Base-by-base conservation (phyloP, 495 filamentous ascomycete genomes). In the Xylaria intraflava region DNA sequence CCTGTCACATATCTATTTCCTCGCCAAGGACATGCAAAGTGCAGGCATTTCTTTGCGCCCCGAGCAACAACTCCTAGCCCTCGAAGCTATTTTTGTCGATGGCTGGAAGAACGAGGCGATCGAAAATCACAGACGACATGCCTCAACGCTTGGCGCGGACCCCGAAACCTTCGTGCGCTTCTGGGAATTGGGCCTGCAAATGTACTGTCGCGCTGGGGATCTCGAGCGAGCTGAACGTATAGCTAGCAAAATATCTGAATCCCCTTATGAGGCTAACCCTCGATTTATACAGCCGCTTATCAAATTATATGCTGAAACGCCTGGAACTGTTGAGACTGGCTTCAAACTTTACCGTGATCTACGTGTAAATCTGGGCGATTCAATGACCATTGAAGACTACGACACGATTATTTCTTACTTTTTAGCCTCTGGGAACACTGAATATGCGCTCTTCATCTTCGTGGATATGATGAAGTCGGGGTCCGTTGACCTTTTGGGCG, bases 391-490 rank as follows among this genome's bases (percentile, higher is more conserved):
- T 72, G 72, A 82, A 19, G 87, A 92, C 64, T 92, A 89, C 60
- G 88, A 90, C 65, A 70, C 72, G 29, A 67, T 92, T 20, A 82
- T 78, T 46, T 78, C 80, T 35, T 72, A 74, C 33, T 83, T 90
- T 56, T 69, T 92, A 8, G 71, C 77, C 5, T 73, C 78, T 7
- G 77, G 79, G 43, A 66, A 76, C 41, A 69, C 78, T 10, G 81
- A 88, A 59, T 70, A 83, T 30, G 87, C 83, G 1, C 74, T 90
- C 49, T 80, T 83, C 40, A 79, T 83, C 1, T 92, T 92, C 71
- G 86, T 84, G 48, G 88, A 92, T 64, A 88, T 90, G 87, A 89
- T 90, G 86, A 80, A 86, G 38, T 82, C 79, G 0, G 78, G 78
- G 1, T 67, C 76, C 20, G 45, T 77, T 44, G 68, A 77, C 44